phyloP scores from a whole-genome alignment of 139 green algal species.

The Chlamydomonas sphaeroides region DNA sequence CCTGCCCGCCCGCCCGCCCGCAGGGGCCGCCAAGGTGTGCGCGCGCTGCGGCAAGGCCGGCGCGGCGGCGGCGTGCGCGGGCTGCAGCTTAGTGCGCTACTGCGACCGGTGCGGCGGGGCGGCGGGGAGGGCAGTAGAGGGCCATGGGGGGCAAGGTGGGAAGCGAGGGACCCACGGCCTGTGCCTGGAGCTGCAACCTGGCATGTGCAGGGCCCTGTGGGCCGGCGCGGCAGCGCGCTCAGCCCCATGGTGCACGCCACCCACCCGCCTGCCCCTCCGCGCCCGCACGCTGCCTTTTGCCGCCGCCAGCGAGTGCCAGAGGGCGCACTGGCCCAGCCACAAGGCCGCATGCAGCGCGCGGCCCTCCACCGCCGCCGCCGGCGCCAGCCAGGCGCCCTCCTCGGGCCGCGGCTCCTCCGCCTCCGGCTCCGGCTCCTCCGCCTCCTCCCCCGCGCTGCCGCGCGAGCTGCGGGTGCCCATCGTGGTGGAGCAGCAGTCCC shows the following conservation, averaged over 20 bases:
- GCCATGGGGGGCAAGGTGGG: no score
- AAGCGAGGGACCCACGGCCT: no score
- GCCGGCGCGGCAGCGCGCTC: no score
- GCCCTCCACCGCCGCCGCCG: neutral
- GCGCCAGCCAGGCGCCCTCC: neutral
- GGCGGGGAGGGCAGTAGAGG: no score
- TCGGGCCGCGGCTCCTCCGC: neutral
- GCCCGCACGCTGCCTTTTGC: neutral
- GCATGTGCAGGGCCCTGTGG: no score
- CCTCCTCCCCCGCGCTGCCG: neutral
- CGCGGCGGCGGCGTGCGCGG: neutral
- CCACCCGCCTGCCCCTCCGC: no score
- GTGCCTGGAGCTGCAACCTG: no score
- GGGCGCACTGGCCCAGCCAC: constrained; percentile 17
- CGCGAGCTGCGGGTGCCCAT: neutral
- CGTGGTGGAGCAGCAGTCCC: neutral
- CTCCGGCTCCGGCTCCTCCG: neutral
- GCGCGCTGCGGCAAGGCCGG: constrained; percentile 16
- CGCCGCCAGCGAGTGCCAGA: constrained; percentile 15
- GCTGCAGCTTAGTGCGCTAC: neutral
- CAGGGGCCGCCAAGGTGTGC: neutral
- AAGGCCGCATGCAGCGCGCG: neutral
- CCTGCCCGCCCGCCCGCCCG: no score
- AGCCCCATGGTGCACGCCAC: no score
- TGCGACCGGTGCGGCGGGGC: neutral